Percentiles rank a stretch among this genome's conserved stretches.
Conservation (phyloP, 2,329 filamentous ascomycete genomes). For the Calonectria honghensis region DNA sequence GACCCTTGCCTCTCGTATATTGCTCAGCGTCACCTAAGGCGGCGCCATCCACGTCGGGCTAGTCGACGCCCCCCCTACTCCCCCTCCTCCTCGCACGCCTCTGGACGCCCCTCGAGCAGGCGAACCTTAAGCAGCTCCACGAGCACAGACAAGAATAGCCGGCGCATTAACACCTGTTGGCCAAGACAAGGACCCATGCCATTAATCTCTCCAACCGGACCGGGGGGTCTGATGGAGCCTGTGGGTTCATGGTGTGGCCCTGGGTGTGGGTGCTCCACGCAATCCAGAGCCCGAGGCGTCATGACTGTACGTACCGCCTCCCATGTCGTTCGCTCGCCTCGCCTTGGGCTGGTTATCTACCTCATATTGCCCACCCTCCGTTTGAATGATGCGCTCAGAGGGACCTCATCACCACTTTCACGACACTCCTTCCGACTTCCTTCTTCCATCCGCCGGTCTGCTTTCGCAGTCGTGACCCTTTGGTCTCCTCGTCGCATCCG, state of each 20-base stretch:
- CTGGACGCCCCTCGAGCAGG: constrained; percentile 51
- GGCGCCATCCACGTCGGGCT: constrained; percentile 57
- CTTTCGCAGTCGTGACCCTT: constrained; percentile 53
- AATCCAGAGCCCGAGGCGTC: constrained; percentile 59
- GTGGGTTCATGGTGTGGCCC: constrained; percentile 53
- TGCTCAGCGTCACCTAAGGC: constrained; percentile 66
- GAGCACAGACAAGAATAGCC: constrained; percentile 67
- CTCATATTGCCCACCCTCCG: constrained; percentile 46
- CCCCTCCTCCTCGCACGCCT: constrained; percentile 37
- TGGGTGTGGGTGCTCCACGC: constrained; percentile 61
- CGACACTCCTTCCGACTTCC: constrained; percentile 63
- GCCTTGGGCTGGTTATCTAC: constrained; percentile 55
- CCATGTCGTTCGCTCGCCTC: constrained; percentile 52
- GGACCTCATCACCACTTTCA: constrained; percentile 58
- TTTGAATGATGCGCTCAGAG: constrained; percentile 47
- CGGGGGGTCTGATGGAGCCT: constrained; percentile 58
- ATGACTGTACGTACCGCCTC: constrained; percentile 50
- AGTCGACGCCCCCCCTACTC: constrained; percentile 53
- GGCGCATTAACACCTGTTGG: constrained; percentile 61
- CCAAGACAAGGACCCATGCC: constrained; percentile 60
- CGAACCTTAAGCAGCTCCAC: constrained; percentile 57
- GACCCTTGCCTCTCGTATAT: constrained; percentile 69
- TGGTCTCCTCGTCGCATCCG: constrained; percentile 52
- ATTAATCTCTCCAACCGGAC: constrained; percentile 59
- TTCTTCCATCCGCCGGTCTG: constrained; percentile 46